Percentiles rank a stretch among this genome's conserved stretches.
phyloP scores from a whole-genome alignment of 768 basidiomycete species.

The Serendipita indica region DNA sequence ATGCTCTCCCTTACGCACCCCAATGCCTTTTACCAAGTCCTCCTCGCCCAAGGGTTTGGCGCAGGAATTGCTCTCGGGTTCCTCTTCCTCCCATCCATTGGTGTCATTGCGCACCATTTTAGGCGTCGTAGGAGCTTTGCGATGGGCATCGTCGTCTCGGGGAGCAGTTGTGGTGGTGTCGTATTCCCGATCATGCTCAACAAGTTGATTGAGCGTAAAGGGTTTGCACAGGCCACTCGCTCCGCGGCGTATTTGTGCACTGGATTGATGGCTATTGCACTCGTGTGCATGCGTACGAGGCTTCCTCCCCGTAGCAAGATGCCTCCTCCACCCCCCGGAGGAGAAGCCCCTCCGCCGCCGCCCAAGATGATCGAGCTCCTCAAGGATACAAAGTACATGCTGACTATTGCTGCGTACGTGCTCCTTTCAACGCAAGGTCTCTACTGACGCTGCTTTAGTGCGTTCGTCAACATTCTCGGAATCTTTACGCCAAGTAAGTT shows the following conservation, averaged over 20 bases:
- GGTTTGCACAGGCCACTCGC: slow-evolving; percentile 12
- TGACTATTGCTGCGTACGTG: slow-evolving; percentile 4
- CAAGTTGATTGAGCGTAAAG: slow-evolving; percentile 15
- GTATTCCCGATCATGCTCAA: slow-evolving; percentile 25
- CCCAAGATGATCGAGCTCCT: slow-evolving; percentile 10
- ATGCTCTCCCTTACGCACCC: slow-evolving; percentile 18
- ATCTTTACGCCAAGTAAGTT: not conserved
- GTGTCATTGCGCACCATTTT: slow-evolving; percentile 35
- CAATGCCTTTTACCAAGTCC: slow-evolving; percentile 23
- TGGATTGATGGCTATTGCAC: slow-evolving; percentile 24
- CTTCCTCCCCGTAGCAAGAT: slow-evolving; percentile 21
- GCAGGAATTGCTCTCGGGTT: slow-evolving; percentile 38
- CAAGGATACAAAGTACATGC: slow-evolving; percentile 12
- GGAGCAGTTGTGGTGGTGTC: slow-evolving; percentile 23
- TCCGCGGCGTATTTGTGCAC: slow-evolving; percentile 22
- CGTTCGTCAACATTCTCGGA: not conserved
- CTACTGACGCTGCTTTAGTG: slow-evolving; percentile 5
- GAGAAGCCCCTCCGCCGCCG: not conserved
- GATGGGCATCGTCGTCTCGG: slow-evolving; percentile 29
- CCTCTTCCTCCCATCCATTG: slow-evolving; percentile 36
- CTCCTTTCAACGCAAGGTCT: not conserved
- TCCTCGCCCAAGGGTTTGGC: slow-evolving; percentile 25
- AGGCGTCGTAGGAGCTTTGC: slow-evolving; percentile 26
- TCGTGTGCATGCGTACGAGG: slow-evolving; percentile 26
- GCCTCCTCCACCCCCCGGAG: slow-evolving; percentile 26